These are phyloP conservation scores for Annulohypoxylon moriforme DNA, from an alignment of 495 filamentous ascomycete genomes.

Conservation along the genomic window DNA sequence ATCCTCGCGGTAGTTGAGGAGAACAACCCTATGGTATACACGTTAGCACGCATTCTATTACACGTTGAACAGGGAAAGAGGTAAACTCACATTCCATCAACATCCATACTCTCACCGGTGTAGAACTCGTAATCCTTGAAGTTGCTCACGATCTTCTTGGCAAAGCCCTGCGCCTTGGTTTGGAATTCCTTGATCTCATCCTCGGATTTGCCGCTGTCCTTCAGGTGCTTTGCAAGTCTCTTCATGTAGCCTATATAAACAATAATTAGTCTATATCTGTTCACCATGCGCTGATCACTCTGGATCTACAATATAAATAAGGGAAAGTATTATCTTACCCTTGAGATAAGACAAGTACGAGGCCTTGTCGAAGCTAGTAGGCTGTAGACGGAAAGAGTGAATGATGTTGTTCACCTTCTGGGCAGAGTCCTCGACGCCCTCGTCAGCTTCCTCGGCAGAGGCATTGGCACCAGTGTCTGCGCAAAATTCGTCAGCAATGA, in stretches of 20 bases:
- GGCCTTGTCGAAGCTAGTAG: slow-evolving; percentile 86
- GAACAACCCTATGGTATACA: slow-evolving; percentile 77
- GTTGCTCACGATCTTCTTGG: slow-evolving; percentile 80
- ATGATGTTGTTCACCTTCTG: slow-evolving; percentile 93
- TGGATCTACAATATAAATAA: slow-evolving; percentile 3
- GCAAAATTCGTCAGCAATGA: slow-evolving; percentile 2
- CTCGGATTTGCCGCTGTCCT: slow-evolving; percentile 67
- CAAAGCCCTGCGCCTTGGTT: slow-evolving; percentile 72
- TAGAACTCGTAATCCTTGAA: slow-evolving; percentile 97
- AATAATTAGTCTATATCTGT: slow-evolving; percentile 10
- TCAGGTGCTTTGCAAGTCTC: slow-evolving; percentile 76
- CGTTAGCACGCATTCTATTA: slow-evolving; percentile 15
- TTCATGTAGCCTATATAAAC: slow-evolving; percentile 82
- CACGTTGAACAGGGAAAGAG: not conserved
- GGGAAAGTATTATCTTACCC: slow-evolving; percentile 61
- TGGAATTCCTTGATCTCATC: slow-evolving; percentile 81
- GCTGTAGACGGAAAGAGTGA: slow-evolving; percentile 87
- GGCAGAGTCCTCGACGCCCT: slow-evolving; percentile 72
- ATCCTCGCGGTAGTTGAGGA: slow-evolving; percentile 97
- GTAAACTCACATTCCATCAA: slow-evolving; percentile 81
- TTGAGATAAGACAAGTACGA: slow-evolving; percentile 82
- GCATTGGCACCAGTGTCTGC: slow-evolving; percentile 95
- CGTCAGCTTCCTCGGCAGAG: slow-evolving; percentile 89
- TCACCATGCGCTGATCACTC: no score
- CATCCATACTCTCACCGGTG: slow-evolving; percentile 89